Conservation (phyloP, 139 green algal genomes). For the Chlorella sp. region DNA sequence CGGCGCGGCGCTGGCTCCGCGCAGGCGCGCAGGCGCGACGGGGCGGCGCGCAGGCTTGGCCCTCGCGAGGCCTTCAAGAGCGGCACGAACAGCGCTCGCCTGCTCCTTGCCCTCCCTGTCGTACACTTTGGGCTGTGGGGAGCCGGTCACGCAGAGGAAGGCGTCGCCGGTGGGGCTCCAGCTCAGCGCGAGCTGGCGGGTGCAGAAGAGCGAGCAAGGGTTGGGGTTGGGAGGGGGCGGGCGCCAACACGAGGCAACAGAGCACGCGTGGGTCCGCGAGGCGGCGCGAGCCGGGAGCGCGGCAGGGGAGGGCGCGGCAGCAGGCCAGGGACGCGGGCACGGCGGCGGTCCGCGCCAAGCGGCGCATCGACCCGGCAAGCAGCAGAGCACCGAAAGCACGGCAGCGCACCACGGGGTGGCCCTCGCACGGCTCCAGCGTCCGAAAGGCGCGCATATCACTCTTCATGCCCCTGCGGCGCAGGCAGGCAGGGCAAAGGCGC, state of each 20-base stretch:
- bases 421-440: not conserved
- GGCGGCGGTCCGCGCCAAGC: not conserved
- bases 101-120: conserved; percentile 80
- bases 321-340: not conserved
- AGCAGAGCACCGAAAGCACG: not conserved
- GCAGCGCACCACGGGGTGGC: not conserved
- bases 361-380: not conserved
- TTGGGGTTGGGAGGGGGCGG: not conserved
- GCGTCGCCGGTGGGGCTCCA: conserved; percentile 80
- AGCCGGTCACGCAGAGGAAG: conserved; percentile 81
- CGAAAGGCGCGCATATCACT: not conserved
- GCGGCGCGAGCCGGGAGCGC: not conserved
- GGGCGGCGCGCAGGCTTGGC: no score
- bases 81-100: no score
- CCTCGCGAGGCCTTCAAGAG: no score
- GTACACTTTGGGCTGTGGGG: conserved; percentile 70
- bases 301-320: not conserved
- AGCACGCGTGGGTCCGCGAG: not conserved
- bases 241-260: not conserved
- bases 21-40: no score
- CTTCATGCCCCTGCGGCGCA: not conserved
- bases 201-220: not conserved
- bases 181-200: conserved; percentile 32
- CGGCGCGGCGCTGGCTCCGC: no score
- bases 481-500: not conserved